Base-by-base conservation (phyloP, 2,329 filamentous ascomycete genomes). In the Ophiostoma montium region DNA sequence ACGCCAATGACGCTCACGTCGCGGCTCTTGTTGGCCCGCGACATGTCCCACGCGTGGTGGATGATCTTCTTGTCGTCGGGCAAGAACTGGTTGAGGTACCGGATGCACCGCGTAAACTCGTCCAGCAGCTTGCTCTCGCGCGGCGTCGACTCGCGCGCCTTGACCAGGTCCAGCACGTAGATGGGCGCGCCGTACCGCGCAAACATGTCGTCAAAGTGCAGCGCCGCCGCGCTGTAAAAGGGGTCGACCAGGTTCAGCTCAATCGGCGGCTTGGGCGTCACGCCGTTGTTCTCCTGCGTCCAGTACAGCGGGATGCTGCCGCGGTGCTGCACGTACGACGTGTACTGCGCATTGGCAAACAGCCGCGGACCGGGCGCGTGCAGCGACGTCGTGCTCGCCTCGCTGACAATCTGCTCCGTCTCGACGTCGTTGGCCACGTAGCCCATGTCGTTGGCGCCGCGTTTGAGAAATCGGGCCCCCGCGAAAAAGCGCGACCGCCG, bases 351-450 rank as follows among this genome's bases (percentile, higher is more conserved):
- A 59, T 84, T 96, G 5, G 87, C 81, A 62, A 87, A 95, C 11
- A 95, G 74, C 45, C 78, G 79, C 3, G 85, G 86, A 0, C 88
- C 90, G 5, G 92, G 87, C 3, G 86, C 84, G 66, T 98, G 92
- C 57, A 98, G 95, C 0, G 92, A 95, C 1, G 92, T 98, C 0
- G 88, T 95, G 46, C 90, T 70, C 58, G 88, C 86, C 61, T 98
- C 92, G 0, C 89, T 92, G 5, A 98, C 89, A 52, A 98, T 95
- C 63, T 98, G 92, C 65, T 98, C 92, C 1, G 92, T 96, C 66
- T 98, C 94, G 21, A 98, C 92, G 64, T 98, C 94, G 61, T 98
- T 98, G 47, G 92, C 94, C 49, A 98, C 92, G 62, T 94, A 94
- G 13, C 92, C 90, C 50, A 89, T 63, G 62, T 98, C 92, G 59